Evolutionary conservation across 768 basidiomycete species (phyloP).

Genomic region (Leccinum incarnatum): DNA sequence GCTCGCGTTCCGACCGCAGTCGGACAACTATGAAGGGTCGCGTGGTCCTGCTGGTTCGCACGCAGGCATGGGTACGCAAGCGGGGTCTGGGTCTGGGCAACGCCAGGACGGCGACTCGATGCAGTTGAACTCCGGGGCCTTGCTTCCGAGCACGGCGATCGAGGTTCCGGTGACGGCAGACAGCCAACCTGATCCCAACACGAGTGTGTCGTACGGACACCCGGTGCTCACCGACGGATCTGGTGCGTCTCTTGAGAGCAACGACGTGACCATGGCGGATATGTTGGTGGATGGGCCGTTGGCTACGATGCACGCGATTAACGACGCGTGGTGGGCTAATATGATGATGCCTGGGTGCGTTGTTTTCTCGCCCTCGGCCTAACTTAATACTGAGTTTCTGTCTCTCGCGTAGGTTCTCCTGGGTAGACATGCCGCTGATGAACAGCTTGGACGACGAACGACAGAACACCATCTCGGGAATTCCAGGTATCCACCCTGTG

Average conservation of each 20-base stretch:
- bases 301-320: slow-evolving; percentile 71
- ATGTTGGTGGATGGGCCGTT: slow-evolving; percentile 48
- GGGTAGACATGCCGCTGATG: slow-evolving; percentile 31
- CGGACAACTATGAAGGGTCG: slow-evolving; percentile 19
- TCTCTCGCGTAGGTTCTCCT: slow-evolving; percentile 26
- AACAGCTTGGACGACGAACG: slow-evolving; percentile 18
- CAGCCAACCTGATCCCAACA: slow-evolving; percentile 33
- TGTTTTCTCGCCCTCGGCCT: not conserved
- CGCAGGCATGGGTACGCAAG: slow-evolving; percentile 12
- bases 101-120: slow-evolving; percentile 29
- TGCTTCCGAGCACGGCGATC: not conserved
- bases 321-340: slow-evolving; percentile 70
- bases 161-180: not conserved
- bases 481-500: slow-evolving; percentile 18
- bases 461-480: slow-evolving; percentile 1
- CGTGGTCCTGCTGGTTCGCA: slow-evolving; percentile 31
- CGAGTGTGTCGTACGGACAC: slow-evolving; percentile 39
- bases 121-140: slow-evolving; percentile 27
- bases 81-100: slow-evolving; percentile 14
- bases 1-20: slow-evolving; percentile 17
- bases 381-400: not conserved
- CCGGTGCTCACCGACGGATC: slow-evolving; percentile 16
- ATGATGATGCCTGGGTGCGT: slow-evolving; percentile 81
- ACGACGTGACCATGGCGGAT: slow-evolving; percentile 27
- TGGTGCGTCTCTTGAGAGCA: not conserved